Conservation (phyloP, 495 filamentous ascomycete genomes). For the Penicillium pulvis region DNA sequence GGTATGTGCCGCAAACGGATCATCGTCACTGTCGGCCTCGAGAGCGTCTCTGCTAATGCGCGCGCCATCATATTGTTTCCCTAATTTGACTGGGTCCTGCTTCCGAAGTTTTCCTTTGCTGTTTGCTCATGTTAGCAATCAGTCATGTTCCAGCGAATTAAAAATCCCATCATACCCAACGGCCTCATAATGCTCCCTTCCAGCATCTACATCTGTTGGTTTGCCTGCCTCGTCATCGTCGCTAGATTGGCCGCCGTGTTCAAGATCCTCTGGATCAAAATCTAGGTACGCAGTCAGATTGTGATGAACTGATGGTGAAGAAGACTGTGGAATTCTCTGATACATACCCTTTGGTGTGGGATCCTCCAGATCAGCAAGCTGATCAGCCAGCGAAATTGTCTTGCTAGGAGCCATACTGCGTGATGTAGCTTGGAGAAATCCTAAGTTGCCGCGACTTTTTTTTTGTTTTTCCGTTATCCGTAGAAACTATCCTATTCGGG, state of each 20-base stretch:
- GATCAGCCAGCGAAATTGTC: conserved; percentile 56
- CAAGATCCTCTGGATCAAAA: conserved; percentile 83
- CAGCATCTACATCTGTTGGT: conserved; percentile 46
- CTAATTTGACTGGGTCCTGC: conserved; percentile 58
- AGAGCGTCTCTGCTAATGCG: conserved; percentile 74
- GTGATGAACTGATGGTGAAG: conserved; percentile 6
- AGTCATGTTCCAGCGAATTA: background rate
- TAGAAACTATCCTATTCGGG: conserved; percentile 20
- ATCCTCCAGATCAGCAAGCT: conserved; percentile 65
- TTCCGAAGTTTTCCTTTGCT: conserved; percentile 87
- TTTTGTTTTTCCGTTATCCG: conserved; percentile 43
- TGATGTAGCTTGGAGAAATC: conserved; percentile 14
- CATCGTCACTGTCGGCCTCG: conserved; percentile 51
- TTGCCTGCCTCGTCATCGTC: conserved; percentile 48
- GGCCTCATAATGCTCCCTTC: conserved; percentile 81
- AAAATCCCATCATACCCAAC: conserved; percentile 61
- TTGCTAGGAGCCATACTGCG: conserved; percentile 33
- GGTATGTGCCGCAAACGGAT: conserved; percentile 39
- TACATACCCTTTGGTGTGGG: conserved; percentile 60
- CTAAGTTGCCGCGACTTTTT: conserved; percentile 23
- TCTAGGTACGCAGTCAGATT: conserved; percentile 55
- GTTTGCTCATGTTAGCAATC: conserved; percentile 1
- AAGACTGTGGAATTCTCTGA: background rate
- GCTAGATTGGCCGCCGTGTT: conserved; percentile 51
- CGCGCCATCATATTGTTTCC: conserved; percentile 80